These are phyloP conservation scores for Nemania sp. DNA, from an alignment of 2,329 filamentous ascomycete species.

Conservation along the genomic window DNA sequence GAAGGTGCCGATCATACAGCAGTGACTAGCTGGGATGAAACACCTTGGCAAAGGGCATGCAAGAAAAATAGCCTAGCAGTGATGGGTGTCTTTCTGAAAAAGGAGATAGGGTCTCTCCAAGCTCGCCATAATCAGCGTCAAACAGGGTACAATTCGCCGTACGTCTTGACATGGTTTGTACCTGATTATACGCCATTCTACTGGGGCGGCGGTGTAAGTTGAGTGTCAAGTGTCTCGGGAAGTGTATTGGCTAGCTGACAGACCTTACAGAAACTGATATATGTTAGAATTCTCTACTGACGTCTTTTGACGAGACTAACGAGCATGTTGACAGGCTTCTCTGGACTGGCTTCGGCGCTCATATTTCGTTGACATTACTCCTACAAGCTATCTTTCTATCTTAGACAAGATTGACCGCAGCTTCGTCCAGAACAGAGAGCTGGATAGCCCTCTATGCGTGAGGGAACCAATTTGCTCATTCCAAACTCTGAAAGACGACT, in stretches of 20 bases:
- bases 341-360: neutral
- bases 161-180: neutral
- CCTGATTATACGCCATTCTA: neutral
- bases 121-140: too few species aligned
- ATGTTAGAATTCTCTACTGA: neutral
- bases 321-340: neutral
- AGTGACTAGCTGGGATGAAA: neutral
- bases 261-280: neutral
- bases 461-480: conserved; percentile 4
- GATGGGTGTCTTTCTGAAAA: neutral
- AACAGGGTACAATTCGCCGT: too few species aligned
- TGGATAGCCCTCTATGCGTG: neutral
- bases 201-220: neutral
- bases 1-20: neutral
- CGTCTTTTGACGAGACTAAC: neutral
- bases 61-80: neutral
- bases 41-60: neutral
- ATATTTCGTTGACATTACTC: neutral
- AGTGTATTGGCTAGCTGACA: neutral
- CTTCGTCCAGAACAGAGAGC: neutral
- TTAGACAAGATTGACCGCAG: neutral
- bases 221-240: neutral
- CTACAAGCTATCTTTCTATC: neutral
- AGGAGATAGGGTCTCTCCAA: neutral
- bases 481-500: neutral